Conservation (phyloP, 179 eudicot species). For the Heliamphora pulchella region DNA sequence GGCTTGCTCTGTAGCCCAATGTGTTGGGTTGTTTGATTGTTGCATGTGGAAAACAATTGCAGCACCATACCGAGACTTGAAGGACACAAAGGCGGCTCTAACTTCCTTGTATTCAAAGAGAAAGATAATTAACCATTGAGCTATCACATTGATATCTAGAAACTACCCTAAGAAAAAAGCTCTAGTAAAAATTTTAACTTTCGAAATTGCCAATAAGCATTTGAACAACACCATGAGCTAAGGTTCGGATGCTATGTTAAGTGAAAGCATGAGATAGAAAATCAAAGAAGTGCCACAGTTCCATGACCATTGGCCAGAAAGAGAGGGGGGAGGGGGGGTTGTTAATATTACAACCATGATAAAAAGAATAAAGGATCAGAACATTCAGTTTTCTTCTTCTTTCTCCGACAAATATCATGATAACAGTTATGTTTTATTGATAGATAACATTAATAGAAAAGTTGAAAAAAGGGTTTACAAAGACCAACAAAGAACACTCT, state of each 20-base stretch:
- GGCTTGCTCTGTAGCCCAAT: conserved; percentile 61
- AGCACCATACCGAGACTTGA: conserved; percentile 66
- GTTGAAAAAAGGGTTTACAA: not conserved
- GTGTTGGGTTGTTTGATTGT: conserved; percentile 56
- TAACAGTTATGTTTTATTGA: not conserved
- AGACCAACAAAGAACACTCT: not conserved
- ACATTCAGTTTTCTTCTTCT: not conserved
- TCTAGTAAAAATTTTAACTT: conserved; percentile 7
- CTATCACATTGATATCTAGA: not conserved
- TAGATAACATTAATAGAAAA: not conserved
- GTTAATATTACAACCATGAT: not conserved
- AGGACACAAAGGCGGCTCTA: conserved; percentile 71
- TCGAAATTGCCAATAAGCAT: not conserved
- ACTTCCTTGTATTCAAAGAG: conserved; percentile 37
- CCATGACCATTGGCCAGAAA: not conserved
- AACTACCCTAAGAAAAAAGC: not conserved
- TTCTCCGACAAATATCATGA: not conserved
- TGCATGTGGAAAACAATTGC: conserved; percentile 46
- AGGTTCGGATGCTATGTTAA: not conserved
- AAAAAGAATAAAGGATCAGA: not conserved
- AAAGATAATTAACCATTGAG: not conserved
- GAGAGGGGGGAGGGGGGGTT: not conserved
- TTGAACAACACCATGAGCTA: not conserved
- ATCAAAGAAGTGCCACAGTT: not conserved
- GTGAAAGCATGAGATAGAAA: conserved; percentile 2